Evolutionary conservation across 139 green algal genomes (phyloP), one percentile per base, ranked within the genome.

Genomic region (Chlamydomonas incerta): DNA sequence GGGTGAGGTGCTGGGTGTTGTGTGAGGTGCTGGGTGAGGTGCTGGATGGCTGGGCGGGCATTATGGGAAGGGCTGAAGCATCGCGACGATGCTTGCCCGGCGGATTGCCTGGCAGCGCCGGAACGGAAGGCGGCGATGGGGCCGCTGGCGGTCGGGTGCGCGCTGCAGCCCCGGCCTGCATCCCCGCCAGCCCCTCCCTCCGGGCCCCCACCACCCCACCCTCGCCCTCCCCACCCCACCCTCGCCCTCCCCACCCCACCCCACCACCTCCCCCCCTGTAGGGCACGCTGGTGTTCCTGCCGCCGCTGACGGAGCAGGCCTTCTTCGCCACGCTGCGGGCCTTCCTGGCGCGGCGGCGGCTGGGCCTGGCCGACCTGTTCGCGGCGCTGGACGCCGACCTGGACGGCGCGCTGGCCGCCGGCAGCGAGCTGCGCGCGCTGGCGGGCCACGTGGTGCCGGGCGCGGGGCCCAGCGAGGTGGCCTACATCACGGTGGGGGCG

Each of bases 381-480:
- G 87, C 74, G 55, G 87, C 74, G 57, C 81, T 88, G 52, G 87
- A 90, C 60, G 70, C 73, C 21, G 87, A 90, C 74, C 67, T 90
- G 68, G 87, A 90, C 65, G 87, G 87, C 3, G 52, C 26, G 50
- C 81, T 90, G 46, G 3, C 20, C 17, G 9, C 57, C 0, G 41
- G 41, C 41, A 9, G 17, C 14, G 87, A 90, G 87, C 67, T 88
- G 67, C 13, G 52, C 47, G 71, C 81, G 33, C 81, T 90, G n/a
- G 5, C 86, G 33, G 31, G 3, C 37, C 67, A 85, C 62, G 87
- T 80, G 62, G 57, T 85, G 80, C 73, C 86, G 34, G 83, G 60
- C 17, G 55, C 76, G 17, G 41, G 69, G 37, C 70, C 57, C 6
- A 70, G 69, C 13, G 80, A 85, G 11, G 67, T 58, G 50, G 80